Evolutionary conservation across 1,284 basidiomycete species (phyloP).

Genomic region (Austroboletus sp.): DNA sequence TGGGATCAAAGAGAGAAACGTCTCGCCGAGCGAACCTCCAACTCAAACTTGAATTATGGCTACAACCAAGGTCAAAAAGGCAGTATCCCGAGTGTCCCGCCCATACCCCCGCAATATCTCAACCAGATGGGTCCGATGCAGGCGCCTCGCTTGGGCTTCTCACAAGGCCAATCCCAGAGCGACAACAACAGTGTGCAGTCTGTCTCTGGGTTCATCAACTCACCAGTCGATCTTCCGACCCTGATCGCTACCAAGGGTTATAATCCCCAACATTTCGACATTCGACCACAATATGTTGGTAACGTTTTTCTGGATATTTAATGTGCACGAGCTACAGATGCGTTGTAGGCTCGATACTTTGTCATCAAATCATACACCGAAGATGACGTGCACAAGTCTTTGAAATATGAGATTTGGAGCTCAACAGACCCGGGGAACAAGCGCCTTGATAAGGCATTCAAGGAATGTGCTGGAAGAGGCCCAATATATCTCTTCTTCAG

Average conservation of each 20-base stretch:
- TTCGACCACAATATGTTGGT: slow-evolving; percentile 68
- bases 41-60: slow-evolving; percentile 59
- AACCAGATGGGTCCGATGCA: slow-evolving; percentile 42
- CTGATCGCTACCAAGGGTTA: slow-evolving; percentile 85
- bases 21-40: slow-evolving; percentile 52
- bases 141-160: slow-evolving; percentile 41
- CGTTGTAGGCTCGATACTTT: slow-evolving; percentile 74
- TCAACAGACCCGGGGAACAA: slow-evolving; percentile 94
- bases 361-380: slow-evolving; percentile 98
- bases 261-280: slow-evolving; percentile 83
- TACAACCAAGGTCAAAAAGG: slow-evolving; percentile 49
- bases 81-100: slow-evolving; percentile 56
- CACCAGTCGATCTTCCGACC: slow-evolving; percentile 78
- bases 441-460: slow-evolving; percentile 89
- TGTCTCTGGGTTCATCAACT: slow-evolving; percentile 43
- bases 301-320: slow-evolving; percentile 2
- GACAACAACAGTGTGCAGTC: slow-evolving; percentile 32
- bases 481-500: slow-evolving; percentile 96
- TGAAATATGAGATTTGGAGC: slow-evolving; percentile 96
- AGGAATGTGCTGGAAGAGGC: slow-evolving; percentile 76
- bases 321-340: slow-evolving; percentile 1
- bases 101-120: slow-evolving; percentile 64
- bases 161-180: slow-evolving; percentile 27
- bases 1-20: slow-evolving; percentile 63
- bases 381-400: slow-evolving; percentile 93